Evolutionary conservation across 2,329 filamentous ascomycete species (phyloP).

Genomic region (Fusarium domesticum): DNA sequence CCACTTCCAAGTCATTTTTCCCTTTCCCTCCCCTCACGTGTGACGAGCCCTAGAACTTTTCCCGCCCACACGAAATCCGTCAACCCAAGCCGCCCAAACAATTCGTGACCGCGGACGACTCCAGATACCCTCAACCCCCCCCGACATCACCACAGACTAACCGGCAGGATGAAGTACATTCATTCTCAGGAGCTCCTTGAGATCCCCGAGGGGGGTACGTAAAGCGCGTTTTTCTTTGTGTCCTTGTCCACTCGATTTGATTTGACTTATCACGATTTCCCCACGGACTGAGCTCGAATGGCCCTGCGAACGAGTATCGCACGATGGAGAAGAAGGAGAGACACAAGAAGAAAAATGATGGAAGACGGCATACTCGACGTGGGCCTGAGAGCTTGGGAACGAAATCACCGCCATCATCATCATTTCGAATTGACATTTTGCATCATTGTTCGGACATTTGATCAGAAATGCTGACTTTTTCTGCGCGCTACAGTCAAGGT

Average conservation of each 20-base stretch:
- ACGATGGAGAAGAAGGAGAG: constrained; percentile 14
- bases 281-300: constrained; percentile 10
- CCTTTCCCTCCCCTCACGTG: constrained; percentile 35
- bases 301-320: constrained; percentile 11
- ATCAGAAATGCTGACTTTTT: constrained; percentile 30
- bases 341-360: background rate
- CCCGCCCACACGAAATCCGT: constrained; percentile 43
- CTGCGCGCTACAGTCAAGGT: constrained; percentile 74
- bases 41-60: constrained; percentile 45
- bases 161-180: constrained; percentile 98
- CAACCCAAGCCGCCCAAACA: constrained; percentile 26
- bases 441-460: background rate
- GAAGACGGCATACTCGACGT: constrained; percentile 2
- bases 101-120: constrained; percentile 38
- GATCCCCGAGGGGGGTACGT: constrained; percentile 96
- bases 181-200: constrained; percentile 94
- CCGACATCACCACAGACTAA: constrained; percentile 47
- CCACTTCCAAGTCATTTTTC: constrained; percentile 7
- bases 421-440: background rate
- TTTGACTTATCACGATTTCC: constrained; percentile 10
- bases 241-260: constrained; percentile 1
- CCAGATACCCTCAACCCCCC: constrained; percentile 40
- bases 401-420: no score
- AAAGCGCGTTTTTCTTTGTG: constrained; percentile 24
- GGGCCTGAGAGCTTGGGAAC: constrained; percentile 2